Percentiles rank a stretch among this genome's conserved stretches.
phyloP scores from a whole-genome alignment of 2,329 filamentous ascomycete species.

The Exserohilum turcica region DNA sequence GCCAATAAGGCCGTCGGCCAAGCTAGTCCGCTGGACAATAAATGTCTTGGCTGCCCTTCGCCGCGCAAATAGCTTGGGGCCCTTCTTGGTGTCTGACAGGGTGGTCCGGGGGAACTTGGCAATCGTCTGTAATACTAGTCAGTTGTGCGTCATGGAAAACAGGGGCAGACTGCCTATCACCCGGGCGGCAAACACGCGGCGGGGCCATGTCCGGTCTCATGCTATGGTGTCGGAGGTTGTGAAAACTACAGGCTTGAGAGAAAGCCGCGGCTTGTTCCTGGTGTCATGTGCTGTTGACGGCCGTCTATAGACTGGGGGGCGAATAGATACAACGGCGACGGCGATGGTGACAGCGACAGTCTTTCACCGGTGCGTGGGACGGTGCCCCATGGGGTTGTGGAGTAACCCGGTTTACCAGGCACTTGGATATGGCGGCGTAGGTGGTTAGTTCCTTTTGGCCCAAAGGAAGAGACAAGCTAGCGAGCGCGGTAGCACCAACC shows the following conservation, averaged over 20 bases:
- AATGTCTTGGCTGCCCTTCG: slow-evolving; percentile 21
- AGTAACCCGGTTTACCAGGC: slow-evolving; percentile 14
- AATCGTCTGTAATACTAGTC: slow-evolving; percentile 1
- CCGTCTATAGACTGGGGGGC: slow-evolving; percentile 1
- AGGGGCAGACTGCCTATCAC: slow-evolving; percentile 6
- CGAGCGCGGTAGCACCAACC: not conserved
- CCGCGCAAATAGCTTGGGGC: not conserved
- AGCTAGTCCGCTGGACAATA: slow-evolving; percentile 12
- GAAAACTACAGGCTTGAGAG: slow-evolving; percentile 9
- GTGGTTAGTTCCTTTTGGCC: not conserved
- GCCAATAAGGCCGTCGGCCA: slow-evolving; percentile 23
- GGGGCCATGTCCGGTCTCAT: slow-evolving; percentile 3
- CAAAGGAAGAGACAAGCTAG: not conserved
- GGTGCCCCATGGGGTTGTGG: slow-evolving; percentile 22
- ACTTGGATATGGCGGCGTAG: slow-evolving; percentile 12
- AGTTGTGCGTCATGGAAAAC: not conserved
- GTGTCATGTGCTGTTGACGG: not conserved
- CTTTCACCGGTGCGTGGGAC: not conserved
- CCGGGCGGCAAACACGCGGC: slow-evolving; percentile 6
- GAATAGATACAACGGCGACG: not conserved
- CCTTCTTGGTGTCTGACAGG: slow-evolving; percentile 14
- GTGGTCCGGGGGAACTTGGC: slow-evolving; percentile 15
- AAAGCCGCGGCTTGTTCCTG: slow-evolving; percentile 6
- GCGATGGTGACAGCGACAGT: not conserved
- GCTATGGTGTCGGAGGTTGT: not conserved